Base-by-base conservation (phyloP, 495 filamentous ascomycete species). In the Tetracladium setigerum region DNA sequence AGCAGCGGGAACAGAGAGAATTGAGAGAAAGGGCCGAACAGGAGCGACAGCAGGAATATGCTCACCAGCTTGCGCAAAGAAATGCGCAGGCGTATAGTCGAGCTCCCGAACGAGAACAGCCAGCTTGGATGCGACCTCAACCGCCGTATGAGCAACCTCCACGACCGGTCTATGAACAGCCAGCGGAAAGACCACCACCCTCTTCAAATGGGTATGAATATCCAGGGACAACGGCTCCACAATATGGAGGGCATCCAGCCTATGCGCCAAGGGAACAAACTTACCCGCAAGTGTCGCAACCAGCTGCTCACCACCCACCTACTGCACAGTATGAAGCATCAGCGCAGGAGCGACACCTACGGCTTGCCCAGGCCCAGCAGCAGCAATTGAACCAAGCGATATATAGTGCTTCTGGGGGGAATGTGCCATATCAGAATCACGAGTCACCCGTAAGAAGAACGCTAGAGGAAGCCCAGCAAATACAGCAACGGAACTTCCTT, bases 391-490 rank as follows among this genome's bases (percentile, higher is more conserved):
- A 51, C 17, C 41, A 42, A 18, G 27, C 49, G 3, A 30, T 40
- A 11, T 57, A 50, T 40, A n/a, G 42, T 33, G 41, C n/a, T 32
- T 19, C 46, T 4, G 30, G 47, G n/a, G 50, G 41, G 35, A 50
- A 32, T 32, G 58, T 56, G 1, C 62, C 64, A 18, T 54, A 56
- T 30, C 72, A 67, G 57, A 38, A 63, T 0, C 72, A 70, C 45
- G 74, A 77, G 33, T 77, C 75, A 11, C 74, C 75, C 1, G 62
- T 70, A 19, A 66, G 70, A 44, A 68, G 75, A 45, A 61, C 55
- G 15, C 46, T 80, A 40, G 80, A 84, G 17, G 85, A 83, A 44
- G 75, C 81, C 33, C 73, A 82, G 34, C 68, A 19, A 57, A 67
- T 22, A 44, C 57, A 52, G 12, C 72, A 70, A 43, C 61, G 76